Evolutionary conservation across 805 yeast species (phyloP).

Genomic region (Priceomyces carsonii): DNA sequence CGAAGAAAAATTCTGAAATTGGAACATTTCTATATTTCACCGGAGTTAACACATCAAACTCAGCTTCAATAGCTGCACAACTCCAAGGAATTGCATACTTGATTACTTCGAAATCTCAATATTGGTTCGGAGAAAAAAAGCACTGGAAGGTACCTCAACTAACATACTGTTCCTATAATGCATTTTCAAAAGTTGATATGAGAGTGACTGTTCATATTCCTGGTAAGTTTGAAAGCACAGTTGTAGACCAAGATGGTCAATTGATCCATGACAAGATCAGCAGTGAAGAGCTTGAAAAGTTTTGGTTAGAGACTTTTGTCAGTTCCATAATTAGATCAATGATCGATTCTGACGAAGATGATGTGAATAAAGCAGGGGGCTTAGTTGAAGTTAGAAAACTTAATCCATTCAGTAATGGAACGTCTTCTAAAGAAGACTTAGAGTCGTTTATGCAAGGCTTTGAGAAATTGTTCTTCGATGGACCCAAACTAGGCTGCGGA

Average conservation of each 20-base stretch:
- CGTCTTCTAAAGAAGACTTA: conserved; percentile 43
- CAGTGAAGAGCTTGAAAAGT: conserved; percentile 53
- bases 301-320: conserved; percentile 55
- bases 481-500: conserved; percentile 63
- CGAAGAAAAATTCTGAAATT: conserved; percentile 48
- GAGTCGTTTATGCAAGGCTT: conserved; percentile 60
- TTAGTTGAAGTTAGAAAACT: conserved; percentile 82
- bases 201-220: conserved; percentile 74
- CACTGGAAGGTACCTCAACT: conserved; percentile 72
- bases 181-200: conserved; percentile 63
- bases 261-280: conserved; percentile 49
- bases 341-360: conserved; percentile 71
- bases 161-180: conserved; percentile 65
- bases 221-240: conserved; percentile 63
- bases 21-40: conserved; percentile 75
- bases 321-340: conserved; percentile 76
- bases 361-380: conserved; percentile 50
- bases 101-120: conserved; percentile 58
- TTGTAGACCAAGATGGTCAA: conserved; percentile 54
- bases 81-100: conserved; percentile 66
- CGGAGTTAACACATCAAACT: conserved; percentile 74
- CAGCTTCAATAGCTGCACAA: conserved; percentile 77
- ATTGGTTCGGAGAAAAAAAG: conserved; percentile 79
- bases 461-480: conserved; percentile 64
- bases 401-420: conserved; percentile 64